These are phyloP conservation scores for Skeletonema costatum DNA, from an alignment of 108 stramenopile species.

Conservation along the genomic window DNA sequence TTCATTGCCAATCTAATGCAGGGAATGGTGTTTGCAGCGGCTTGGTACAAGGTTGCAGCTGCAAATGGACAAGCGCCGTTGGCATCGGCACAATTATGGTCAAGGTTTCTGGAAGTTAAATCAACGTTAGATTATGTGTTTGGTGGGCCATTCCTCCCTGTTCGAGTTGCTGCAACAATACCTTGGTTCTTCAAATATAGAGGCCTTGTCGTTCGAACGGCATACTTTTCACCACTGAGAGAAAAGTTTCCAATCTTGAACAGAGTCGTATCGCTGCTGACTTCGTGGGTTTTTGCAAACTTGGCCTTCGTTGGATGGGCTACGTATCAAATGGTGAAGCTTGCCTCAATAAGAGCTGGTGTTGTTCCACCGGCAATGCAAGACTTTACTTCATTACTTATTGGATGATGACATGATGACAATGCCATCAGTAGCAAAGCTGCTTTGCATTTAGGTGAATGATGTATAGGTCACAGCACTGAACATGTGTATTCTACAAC, in stretches of 20 bases:
- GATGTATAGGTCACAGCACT: background rate
- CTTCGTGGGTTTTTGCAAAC: slow-evolving; percentile 31
- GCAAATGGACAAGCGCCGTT: slow-evolving; percentile 31
- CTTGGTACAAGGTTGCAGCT: slow-evolving; percentile 38
- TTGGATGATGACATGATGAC: background rate
- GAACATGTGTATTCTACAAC: background rate
- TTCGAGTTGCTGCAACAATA: slow-evolving; percentile 39
- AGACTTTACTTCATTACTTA: background rate
- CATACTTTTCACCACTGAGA: slow-evolving; percentile 26
- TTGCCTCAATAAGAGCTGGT: slow-evolving; percentile 18
- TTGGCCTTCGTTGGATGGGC: slow-evolving; percentile 22
- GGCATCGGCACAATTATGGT: slow-evolving; percentile 11
- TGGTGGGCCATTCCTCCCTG: slow-evolving; percentile 46
- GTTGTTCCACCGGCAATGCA: slow-evolving; percentile 11
- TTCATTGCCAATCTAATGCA: slow-evolving; percentile 46
- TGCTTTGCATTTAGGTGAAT: background rate
- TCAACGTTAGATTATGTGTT: slow-evolving; percentile 45
- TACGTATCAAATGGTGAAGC: slow-evolving; percentile 22
- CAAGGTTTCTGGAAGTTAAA: slow-evolving; percentile 21
- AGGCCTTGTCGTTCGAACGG: slow-evolving; percentile 25
- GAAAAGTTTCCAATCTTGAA: slow-evolving; percentile 48
- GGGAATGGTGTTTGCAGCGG: slow-evolving; percentile 39
- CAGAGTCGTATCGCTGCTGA: slow-evolving; percentile 17
- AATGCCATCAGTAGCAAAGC: background rate
- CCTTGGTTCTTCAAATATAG: slow-evolving; percentile 52